Base-by-base conservation (phyloP, 2,329 filamentous ascomycete genomes). In the Phoma sp. region DNA sequence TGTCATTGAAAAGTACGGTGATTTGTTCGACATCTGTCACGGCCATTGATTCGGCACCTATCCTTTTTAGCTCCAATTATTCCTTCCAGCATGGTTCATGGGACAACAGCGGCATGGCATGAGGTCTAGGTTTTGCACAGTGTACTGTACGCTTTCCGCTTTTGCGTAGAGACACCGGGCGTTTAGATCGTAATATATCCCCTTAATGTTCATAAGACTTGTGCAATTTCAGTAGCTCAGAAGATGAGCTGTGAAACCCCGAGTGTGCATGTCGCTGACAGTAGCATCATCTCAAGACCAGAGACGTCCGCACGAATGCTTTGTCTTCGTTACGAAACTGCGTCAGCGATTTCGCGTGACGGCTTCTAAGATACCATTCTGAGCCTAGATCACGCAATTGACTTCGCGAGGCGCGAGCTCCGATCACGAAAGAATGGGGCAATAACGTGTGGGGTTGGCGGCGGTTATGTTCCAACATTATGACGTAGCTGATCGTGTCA, bases 161-260 rank as follows among this genome's bases (percentile, higher is more conserved):
- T 43, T 30, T 25, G 59, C 53, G 57, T 64, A 64, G 56, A 61
- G 50, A 37, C 49, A 50, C 55, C 56, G 52, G 45, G 56, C 52
- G 54, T 57, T 55, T 64, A 62, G 58, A 61, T 46, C 50, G 61
- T 49, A 67, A 67, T 57, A 53, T 57, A 53, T 59, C 55, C 41
- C 46, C 37, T 47, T 55, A 46, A 55, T 52, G 52, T 56, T 47
- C 47, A 50, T 39, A 18, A 24, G 11, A 36, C 18, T 43, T 32
- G 41, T 18, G 7, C 23, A 11, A 42, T 30, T 38, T 6, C 27
- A 29, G 9, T 29, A 29, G 9, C 6, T 29, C 27, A 9, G 27
- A 29, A 29, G 27, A 29, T 29, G 27, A 9, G 9, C 3, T 2
- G 32, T 33, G 32, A 13, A 11, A 7, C 2, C 32, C 10, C 13